Conservation (phyloP, 306 rosid genomes). For the Fagus sylvatica region DNA sequence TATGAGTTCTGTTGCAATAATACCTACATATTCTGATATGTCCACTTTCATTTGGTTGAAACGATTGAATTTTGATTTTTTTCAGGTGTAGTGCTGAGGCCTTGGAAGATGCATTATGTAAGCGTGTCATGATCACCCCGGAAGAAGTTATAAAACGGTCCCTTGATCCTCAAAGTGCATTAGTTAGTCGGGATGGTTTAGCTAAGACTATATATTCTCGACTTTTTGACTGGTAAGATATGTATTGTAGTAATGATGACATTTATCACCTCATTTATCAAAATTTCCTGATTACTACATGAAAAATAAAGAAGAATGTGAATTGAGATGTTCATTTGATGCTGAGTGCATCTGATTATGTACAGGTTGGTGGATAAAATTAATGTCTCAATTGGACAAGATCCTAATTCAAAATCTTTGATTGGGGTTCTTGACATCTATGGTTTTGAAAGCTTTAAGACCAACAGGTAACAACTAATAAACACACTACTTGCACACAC, state of each 20-base stretch:
- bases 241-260: conserved; percentile 14
- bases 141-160: conserved; percentile 97
- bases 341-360: conserved; percentile 31
- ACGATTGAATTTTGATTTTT: conserved; percentile 29
- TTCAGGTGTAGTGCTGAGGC: conserved; percentile 73
- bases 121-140: conserved; percentile 98
- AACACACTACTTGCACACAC: neutral
- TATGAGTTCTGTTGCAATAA: conserved; percentile 31
- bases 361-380: conserved; percentile 97
- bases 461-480: conserved; percentile 75
- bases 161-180: conserved; percentile 95
- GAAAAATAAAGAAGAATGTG: conserved; percentile 12
- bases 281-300: neutral
- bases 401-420: conserved; percentile 72
- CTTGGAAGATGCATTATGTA: conserved; percentile 91
- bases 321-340: conserved; percentile 27
- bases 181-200: conserved; percentile 84
- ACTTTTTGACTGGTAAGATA: conserved; percentile 87
- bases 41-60: conserved; percentile 24
- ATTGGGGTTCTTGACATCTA: conserved; percentile 98
- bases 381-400: conserved; percentile 93
- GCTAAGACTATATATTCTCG: conserved; percentile 95
- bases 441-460: conserved; percentile 97
- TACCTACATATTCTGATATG: conserved; percentile 15
- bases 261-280: conserved; percentile 17